phyloP scores from a whole-genome alignment of 1,284 basidiomycete species.

The Malassezia sympodialis region DNA sequence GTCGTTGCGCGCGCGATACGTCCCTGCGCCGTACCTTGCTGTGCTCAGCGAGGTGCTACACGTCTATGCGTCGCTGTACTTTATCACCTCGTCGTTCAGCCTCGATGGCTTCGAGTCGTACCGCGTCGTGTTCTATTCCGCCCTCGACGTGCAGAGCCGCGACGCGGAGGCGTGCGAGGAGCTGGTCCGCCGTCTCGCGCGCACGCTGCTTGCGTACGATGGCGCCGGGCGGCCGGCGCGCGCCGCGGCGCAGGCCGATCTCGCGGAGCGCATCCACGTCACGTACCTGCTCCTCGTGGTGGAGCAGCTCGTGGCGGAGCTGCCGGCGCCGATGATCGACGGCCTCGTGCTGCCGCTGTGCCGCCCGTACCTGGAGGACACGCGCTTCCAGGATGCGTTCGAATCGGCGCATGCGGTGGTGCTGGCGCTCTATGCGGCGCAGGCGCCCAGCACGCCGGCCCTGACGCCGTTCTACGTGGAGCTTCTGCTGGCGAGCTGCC shows the following conservation, averaged over 20 bases:
- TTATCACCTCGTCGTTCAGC: slow-evolving; percentile 39
- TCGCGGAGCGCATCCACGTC: slow-evolving; percentile 7
- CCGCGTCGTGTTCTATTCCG: slow-evolving; percentile 40
- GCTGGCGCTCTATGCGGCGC: slow-evolving; percentile 28
- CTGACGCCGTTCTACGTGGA: slow-evolving; percentile 41
- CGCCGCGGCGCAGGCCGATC: slow-evolving; percentile 14
- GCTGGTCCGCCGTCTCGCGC: slow-evolving; percentile 1
- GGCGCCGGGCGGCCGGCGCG: not conserved
- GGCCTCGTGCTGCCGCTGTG: slow-evolving; percentile 28
- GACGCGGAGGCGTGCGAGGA: slow-evolving; percentile 34
- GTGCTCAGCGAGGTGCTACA: slow-evolving; percentile 26
- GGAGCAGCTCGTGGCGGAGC: slow-evolving; percentile 33
- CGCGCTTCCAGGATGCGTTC: slow-evolving; percentile 34
- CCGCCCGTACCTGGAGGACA: slow-evolving; percentile 32
- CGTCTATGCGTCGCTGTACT: slow-evolving; percentile 35
- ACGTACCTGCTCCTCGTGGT: slow-evolving; percentile 40
- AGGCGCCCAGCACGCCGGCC: slow-evolving; percentile 26
- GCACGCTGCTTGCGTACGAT: not conserved
- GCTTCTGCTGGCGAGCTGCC: slow-evolving; percentile 23
- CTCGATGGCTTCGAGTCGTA: slow-evolving; percentile 40
- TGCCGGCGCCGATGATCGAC: slow-evolving; percentile 38
- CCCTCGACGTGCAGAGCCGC: slow-evolving; percentile 37
- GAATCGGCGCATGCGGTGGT: slow-evolving; percentile 45
- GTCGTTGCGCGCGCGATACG: slow-evolving; percentile 25
- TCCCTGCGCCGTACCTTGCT: slow-evolving; percentile 28